Evolutionary conservation across 78 protist species (phyloP), one percentile per base, ranked within the genome.

Genomic region (Dictyostelium firmibasis): DNA sequence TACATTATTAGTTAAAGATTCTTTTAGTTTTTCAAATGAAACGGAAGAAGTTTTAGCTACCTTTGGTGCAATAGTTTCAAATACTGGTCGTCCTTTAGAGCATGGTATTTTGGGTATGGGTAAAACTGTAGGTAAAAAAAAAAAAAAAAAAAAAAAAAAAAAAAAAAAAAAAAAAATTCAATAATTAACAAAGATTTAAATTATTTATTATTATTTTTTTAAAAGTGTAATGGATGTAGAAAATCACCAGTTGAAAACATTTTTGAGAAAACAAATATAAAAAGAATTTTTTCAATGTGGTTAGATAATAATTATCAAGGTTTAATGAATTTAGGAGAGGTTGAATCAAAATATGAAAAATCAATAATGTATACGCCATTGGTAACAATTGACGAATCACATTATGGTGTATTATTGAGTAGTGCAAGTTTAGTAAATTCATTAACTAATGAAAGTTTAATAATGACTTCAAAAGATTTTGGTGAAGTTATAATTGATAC

Each of bases 51-150:
- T 89, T 2, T 44, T 64, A 13, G 31, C 60, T 18, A 47, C 79
- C 8, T 89, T 89, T 89, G 94, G 94, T 36, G 50, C 94, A 20
- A 89, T 89, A 10, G 53, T 50, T 69, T 25, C 47, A 67, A 78
- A 78, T 43, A 18, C 14, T 5, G 85, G 85, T 57, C 31, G 83
- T 31, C 25, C 69, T 4, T 69, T 89, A 11, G 44, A 67, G 31
- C 83, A 81, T 81, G 94, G 94, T 47, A 89, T 89, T 8, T 31
- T 89, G 31, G 94, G 94, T 31, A 81, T 89, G 87, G 94, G 94
- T 47, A 89, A 89, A 43, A 81, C 94, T 36, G 91, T 84, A 84
- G 4, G 91, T 84, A 38, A 38, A 38, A 38, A 38, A 38, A 38
- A 4, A 38, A 38, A 38, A 38, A 38, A 4, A 38, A 4, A 38